phyloP scores from a whole-genome alignment of 2,329 filamentous ascomycete species.

The Sporothrix globosa region DNA sequence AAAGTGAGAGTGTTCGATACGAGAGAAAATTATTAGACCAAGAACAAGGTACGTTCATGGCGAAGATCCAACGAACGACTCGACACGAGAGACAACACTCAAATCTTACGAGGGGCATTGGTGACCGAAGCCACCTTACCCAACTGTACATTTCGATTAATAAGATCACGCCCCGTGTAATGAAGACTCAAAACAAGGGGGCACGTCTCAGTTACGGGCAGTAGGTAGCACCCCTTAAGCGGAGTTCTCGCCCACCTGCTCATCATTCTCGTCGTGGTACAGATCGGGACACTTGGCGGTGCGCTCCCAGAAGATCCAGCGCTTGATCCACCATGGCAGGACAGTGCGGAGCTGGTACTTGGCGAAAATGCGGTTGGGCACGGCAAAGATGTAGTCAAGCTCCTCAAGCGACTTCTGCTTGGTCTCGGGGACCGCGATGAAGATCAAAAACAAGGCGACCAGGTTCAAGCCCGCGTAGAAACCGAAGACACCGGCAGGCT shows the following conservation, averaged over 20 bases:
- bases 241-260: conserved; percentile 12
- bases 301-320: conserved; percentile 29
- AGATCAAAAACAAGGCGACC: conserved; percentile 60
- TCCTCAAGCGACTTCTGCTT: conserved; percentile 62
- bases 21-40: background rate
- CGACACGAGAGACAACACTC: background rate
- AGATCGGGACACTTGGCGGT: conserved; percentile 32
- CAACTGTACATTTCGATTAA: background rate
- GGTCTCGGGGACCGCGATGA: conserved; percentile 62
- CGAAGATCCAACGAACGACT: background rate
- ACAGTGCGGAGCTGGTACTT: conserved; percentile 40
- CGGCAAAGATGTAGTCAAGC: conserved; percentile 64
- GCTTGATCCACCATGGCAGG: conserved; percentile 34
- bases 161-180: background rate
- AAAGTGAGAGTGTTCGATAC: background rate
- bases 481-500: conserved; percentile 48
- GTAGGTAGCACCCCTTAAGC: background rate
- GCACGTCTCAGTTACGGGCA: too few relatives aligned
- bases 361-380: conserved; percentile 53
- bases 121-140: too few relatives aligned
- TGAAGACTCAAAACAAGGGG: too few relatives aligned
- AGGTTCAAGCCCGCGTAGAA: conserved; percentile 62
- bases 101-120: background rate
- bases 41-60: background rate
- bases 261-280: conserved; percentile 28